A percentile compares a stretch with the other conserved stretches of the same genome.
Conservation (phyloP, 768 basidiomycete genomes). For the Russula lepida region DNA sequence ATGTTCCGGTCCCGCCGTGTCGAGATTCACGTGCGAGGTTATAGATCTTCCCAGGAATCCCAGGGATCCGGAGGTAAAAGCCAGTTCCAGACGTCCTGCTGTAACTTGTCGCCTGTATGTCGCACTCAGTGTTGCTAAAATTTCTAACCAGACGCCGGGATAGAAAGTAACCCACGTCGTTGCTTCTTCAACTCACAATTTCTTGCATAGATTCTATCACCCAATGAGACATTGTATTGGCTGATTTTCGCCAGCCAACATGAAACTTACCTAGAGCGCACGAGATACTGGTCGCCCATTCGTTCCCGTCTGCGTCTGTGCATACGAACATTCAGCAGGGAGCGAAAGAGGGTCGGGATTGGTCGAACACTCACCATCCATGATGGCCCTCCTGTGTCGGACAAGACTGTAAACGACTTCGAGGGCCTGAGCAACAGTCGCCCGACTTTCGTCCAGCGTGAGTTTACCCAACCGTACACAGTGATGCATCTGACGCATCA, state of each 20-base stretch:
- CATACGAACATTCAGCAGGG: not conserved
- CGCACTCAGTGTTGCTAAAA: not conserved
- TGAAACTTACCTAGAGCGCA: not conserved
- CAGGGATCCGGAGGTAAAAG: slow-evolving; percentile 6
- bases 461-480: too few species aligned
- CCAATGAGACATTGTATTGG: not conserved
- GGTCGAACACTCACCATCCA: too few species aligned
- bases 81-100: not conserved
- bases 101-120: not conserved
- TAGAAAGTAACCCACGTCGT: not conserved
- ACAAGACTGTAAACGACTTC: too few species aligned
- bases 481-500: too few species aligned
- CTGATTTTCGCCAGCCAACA: not conserved
- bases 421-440: too few species aligned
- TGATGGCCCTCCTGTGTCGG: too few species aligned
- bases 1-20: not conserved
- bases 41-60: not conserved
- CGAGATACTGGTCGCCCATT: not conserved
- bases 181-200: too few species aligned
- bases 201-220: too few species aligned
- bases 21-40: not conserved
- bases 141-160: too few species aligned
- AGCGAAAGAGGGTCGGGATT: not conserved
- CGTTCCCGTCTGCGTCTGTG: not conserved
- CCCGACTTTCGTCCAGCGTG: too few species aligned